These are phyloP conservation scores for Stagonosporopsis cucurbitacearum DNA, from an alignment of 2,329 filamentous ascomycete genomes.

Conservation along the genomic window DNA sequence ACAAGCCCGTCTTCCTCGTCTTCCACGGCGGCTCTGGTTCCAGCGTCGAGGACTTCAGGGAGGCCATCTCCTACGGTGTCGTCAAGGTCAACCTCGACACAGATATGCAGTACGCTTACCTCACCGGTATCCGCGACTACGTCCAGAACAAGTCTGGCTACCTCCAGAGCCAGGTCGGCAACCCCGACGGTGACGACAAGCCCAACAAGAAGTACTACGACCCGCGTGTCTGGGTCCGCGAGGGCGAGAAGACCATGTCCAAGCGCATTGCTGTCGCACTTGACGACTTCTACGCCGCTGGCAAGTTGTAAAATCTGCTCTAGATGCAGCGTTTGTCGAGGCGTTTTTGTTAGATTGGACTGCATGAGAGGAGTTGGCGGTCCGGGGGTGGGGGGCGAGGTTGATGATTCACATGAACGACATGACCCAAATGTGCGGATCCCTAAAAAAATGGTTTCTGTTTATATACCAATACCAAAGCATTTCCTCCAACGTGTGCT, in stretches of 20 bases:
- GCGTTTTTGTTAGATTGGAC: constrained; percentile 26
- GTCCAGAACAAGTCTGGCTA: constrained; percentile 90
- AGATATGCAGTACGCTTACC: constrained; percentile 90
- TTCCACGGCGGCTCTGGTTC: constrained; percentile 98
- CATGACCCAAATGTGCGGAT: constrained; percentile 19
- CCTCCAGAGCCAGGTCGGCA: constrained; percentile 83
- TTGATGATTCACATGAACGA: constrained; percentile 18
- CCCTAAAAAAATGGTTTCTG: constrained; percentile 11
- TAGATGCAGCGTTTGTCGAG: constrained; percentile 9
- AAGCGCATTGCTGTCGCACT: constrained; percentile 79
- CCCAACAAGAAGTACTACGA: constrained; percentile 92
- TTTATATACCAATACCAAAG: constrained; percentile 20
- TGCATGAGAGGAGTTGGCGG: constrained; percentile 17
- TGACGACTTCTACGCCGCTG: constrained; percentile 87
- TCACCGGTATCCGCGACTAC: constrained; percentile 92
- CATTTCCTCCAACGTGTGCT: constrained; percentile 5
- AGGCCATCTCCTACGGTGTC: constrained; percentile 72
- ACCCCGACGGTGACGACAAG: constrained; percentile 95
- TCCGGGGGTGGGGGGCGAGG: constrained; percentile 17
- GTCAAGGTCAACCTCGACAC: constrained; percentile 99
- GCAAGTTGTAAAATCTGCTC: constrained; percentile 69
- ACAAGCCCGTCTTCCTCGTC: constrained; percentile 98
- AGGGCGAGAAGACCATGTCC: constrained; percentile 95
- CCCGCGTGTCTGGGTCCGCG: constrained; percentile 92
- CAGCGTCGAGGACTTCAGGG: constrained; percentile 82